phyloP scores from a whole-genome alignment of 2,329 filamentous ascomycete species.

The Trichoderma semiorbis region DNA sequence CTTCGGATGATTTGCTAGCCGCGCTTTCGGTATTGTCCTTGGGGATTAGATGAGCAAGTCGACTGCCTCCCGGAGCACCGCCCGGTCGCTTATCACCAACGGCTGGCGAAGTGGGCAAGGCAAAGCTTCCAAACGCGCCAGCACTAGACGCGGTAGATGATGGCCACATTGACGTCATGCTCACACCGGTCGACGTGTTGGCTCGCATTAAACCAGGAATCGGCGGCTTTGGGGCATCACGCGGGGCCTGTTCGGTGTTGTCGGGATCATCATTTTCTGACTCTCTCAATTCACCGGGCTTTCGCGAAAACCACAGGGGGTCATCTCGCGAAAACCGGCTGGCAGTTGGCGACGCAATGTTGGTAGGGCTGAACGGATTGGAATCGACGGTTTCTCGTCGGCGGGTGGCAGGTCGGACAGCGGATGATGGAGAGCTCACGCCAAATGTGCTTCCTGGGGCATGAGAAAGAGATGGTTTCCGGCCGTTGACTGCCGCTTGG shows the following conservation, averaged over 20 bases:
- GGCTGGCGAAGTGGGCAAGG: conserved; percentile 56
- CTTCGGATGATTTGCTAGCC: conserved; percentile 49
- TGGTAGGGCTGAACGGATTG: conserved; percentile 56
- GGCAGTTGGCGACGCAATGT: conserved; percentile 59
- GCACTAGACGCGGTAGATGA: conserved; percentile 58
- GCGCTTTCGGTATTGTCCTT: conserved; percentile 72
- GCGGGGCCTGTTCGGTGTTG: conserved; percentile 27
- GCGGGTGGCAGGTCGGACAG: conserved; percentile 69
- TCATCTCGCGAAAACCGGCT: conserved; percentile 63
- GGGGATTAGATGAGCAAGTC: conserved; percentile 78
- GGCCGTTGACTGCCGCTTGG: conserved; percentile 59
- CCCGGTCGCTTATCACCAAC: conserved; percentile 72
- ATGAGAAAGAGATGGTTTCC: conserved; percentile 81
- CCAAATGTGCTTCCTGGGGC: conserved; percentile 62
- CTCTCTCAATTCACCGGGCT: conserved; percentile 52
- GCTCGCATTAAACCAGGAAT: conserved; percentile 51
- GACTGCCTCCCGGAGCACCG: conserved; percentile 69
- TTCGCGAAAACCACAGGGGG: conserved; percentile 54
- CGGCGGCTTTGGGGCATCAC: conserved; percentile 33
- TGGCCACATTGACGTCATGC: conserved; percentile 44
- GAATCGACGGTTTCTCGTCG: conserved; percentile 77
- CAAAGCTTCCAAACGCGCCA: conserved; percentile 87
- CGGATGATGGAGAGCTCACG: conserved; percentile 67
- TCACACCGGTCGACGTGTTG: conserved; percentile 49
- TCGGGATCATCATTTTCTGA: conserved; percentile 53